phyloP scores from a whole-genome alignment of 441 rosid species.

The Sinapis alba region DNA sequence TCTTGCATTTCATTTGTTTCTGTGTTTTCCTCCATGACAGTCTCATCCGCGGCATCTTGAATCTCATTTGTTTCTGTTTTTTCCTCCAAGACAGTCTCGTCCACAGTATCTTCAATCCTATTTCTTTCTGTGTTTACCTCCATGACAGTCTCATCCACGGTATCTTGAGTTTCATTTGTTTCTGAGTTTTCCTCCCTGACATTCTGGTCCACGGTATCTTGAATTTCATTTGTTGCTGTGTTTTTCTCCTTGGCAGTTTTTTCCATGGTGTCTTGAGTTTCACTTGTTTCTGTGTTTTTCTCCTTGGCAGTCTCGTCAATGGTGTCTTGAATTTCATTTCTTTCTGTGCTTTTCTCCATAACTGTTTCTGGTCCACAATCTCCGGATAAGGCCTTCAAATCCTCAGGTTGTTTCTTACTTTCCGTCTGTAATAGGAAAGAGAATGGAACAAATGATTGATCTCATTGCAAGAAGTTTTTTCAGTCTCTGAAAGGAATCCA shows the following conservation, averaged over 20 bases:
- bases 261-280: not conserved
- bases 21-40: conserved; percentile 16
- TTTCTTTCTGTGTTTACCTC: conserved; percentile 19
- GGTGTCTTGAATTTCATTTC: not conserved
- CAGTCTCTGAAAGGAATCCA: not conserved
- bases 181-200: conserved; percentile 17
- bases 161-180: conserved; percentile 32
- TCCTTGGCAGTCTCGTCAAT: not conserved
- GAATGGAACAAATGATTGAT: not conserved
- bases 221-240: conserved; percentile 21
- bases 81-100: conserved; percentile 24
- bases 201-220: conserved; percentile 36
- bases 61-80: conserved; percentile 15
- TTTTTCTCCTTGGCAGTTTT: conserved; percentile 23
- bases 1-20: conserved; percentile 38
- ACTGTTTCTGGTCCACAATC: conserved; percentile 46
- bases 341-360: conserved; percentile 28
- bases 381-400: conserved; percentile 29
- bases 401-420: conserved; percentile 27
- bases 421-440: conserved; percentile 15
- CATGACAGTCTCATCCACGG: conserved; percentile 22
- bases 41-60: conserved; percentile 32
- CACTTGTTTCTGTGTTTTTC: conserved; percentile 25
- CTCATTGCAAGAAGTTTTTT: not conserved
- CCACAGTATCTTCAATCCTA: conserved; percentile 31